These are phyloP conservation scores for Lenwebbia sp. DNA, from an alignment of 345 rosid genomes.

Conservation along the genomic window DNA sequence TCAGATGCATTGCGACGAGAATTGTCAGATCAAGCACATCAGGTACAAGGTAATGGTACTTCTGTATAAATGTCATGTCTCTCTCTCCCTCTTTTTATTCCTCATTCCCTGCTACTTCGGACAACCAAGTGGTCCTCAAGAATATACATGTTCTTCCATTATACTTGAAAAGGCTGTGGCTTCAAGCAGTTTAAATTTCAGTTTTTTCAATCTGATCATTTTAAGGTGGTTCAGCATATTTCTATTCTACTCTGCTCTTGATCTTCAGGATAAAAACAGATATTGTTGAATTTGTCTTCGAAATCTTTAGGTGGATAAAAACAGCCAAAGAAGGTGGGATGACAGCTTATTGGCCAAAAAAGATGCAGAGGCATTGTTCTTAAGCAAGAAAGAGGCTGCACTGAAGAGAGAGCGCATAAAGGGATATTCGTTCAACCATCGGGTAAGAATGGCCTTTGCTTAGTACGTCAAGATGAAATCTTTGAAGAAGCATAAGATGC, in stretches of 20 bases:
- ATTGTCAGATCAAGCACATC: constrained; percentile 27
- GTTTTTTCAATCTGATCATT: background rate
- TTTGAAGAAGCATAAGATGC: background rate
- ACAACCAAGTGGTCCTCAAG: background rate
- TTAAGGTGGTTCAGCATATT: background rate
- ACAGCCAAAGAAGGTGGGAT: constrained; percentile 69
- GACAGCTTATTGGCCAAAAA: constrained; percentile 73
- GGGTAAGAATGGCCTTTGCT: constrained; percentile 28
- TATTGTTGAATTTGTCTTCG: background rate
- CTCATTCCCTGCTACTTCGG: background rate
- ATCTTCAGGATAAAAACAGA: background rate
- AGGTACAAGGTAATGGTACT: constrained; percentile 31
- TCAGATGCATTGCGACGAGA: constrained; percentile 28
- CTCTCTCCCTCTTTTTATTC: background rate
- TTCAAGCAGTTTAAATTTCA: background rate
- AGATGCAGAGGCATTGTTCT: constrained; percentile 47
- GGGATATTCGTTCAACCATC: constrained; percentile 51
- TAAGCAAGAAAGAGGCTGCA: constrained; percentile 67
- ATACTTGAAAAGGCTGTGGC: background rate
- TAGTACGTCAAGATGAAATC: background rate
- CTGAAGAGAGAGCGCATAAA: constrained; percentile 54
- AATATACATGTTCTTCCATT: background rate
- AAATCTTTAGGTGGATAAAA: constrained; percentile 49
- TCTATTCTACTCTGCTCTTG: background rate
- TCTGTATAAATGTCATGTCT: background rate